A percentile compares a stretch with the other conserved stretches of the same genome.
These are phyloP conservation scores for Candida rishiriensis DNA, from an alignment of 805 yeast genomes.

Conservation along the genomic window DNA sequence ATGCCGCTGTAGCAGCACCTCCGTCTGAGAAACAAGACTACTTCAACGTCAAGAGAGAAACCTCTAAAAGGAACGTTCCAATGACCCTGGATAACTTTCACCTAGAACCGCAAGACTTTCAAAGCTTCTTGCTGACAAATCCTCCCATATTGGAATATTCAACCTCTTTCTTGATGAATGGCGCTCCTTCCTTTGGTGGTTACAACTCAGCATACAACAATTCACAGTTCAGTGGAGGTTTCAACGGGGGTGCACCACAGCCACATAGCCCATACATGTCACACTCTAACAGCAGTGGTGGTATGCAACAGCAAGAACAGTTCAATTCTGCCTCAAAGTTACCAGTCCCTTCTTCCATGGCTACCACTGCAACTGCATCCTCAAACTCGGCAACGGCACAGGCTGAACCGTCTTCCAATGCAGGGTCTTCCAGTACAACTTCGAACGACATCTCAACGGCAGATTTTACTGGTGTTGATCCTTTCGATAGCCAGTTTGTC, in stretches of 20 bases:
- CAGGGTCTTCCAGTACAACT: no score
- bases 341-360: no score
- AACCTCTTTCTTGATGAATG: slow-evolving; percentile 7
- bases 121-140: slow-evolving; percentile 31
- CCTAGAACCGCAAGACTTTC: slow-evolving; percentile 33
- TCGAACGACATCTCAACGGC: no score
- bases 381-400: no score
- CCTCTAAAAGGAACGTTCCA: neutral
- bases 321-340: no score
- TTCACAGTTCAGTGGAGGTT: neutral
- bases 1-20: no score
- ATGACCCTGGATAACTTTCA: slow-evolving; percentile 25
- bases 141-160: slow-evolving; percentile 33
- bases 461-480: no score
- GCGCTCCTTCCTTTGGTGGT: neutral
- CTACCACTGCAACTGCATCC: no score
- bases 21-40: no score
- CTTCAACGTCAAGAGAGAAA: no score
- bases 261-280: neutral
- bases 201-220: neutral
- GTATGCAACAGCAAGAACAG: slow-evolving; percentile 5
- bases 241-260: neutral
- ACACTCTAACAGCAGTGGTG: neutral
- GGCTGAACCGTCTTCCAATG: no score
- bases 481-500: no score